Evolutionary conservation across 495 filamentous ascomycete genomes (phyloP).

Genomic region (Trichocladium antarcticum): DNA sequence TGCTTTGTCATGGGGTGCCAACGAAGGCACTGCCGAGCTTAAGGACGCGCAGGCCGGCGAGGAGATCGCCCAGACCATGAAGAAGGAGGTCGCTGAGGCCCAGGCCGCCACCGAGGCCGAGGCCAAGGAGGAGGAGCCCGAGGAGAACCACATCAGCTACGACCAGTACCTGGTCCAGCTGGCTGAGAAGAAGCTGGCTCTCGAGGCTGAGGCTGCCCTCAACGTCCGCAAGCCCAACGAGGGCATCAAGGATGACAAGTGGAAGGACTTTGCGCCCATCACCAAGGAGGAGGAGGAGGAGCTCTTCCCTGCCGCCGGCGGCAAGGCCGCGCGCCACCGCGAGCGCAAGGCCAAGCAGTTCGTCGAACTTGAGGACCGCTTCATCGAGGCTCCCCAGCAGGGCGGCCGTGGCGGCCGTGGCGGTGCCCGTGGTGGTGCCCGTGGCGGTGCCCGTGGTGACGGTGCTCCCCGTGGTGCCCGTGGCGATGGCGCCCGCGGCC

Average conservation of each 20-base stretch:
- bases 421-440: conserved; percentile 35
- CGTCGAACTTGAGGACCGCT: conserved; percentile 76
- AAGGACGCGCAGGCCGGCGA: conserved; percentile 83
- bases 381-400: conserved; percentile 53
- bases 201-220: conserved; percentile 47
- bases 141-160: conserved; percentile 82
- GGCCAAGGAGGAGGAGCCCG: conserved; percentile 48
- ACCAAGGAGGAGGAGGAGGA: conserved; percentile 59
- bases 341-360: conserved; percentile 86
- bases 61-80: conserved; percentile 71
- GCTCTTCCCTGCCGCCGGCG: conserved; percentile 62
- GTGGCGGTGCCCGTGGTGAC: conserved; percentile 41
- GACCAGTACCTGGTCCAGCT: conserved; percentile 78
- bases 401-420: conserved; percentile 46
- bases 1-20: conserved; percentile 78
- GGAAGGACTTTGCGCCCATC: conserved; percentile 72
- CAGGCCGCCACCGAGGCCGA: conserved; percentile 37
- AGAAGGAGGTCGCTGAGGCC: conserved; percentile 41
- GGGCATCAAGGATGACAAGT: conserved; percentile 73
- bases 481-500: conserved; percentile 38
- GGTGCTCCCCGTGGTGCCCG: conserved; percentile 22
- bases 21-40: conserved; percentile 65
- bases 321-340: conserved; percentile 77
- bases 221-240: conserved; percentile 82
- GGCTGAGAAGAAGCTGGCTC: conserved; percentile 67